Conservation (phyloP, 2,329 filamentous ascomycete genomes). For the Ambrosiella cleistominuta region DNA sequence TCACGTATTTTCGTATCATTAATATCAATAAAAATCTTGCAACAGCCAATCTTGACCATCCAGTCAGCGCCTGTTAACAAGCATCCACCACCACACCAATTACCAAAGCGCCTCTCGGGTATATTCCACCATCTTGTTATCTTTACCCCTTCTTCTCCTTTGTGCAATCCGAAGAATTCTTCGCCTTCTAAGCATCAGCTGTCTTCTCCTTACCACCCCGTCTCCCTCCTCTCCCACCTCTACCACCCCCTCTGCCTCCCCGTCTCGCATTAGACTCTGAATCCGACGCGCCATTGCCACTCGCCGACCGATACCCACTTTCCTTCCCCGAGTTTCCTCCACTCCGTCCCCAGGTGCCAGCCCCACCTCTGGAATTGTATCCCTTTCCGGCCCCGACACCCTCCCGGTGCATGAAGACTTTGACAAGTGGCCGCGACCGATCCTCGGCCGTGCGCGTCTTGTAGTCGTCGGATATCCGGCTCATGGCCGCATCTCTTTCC, state of each 20-base stretch:
- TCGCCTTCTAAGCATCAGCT: conserved; percentile 34
- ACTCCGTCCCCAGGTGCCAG: conserved; percentile 50
- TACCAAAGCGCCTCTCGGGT: background rate
- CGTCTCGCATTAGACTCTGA: conserved; percentile 38
- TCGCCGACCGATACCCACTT: conserved; percentile 72
- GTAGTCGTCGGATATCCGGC: conserved; percentile 54
- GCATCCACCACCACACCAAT: background rate
- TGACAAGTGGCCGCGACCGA: conserved; percentile 62
- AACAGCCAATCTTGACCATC: background rate
- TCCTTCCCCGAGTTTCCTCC: conserved; percentile 41
- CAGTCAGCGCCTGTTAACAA: background rate
- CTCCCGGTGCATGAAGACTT: conserved; percentile 60
- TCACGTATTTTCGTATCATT: background rate
- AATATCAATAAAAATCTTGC: background rate
- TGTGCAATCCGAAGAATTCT: conserved; percentile 16
- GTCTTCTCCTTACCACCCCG: conserved; percentile 43
- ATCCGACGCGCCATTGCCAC: conserved; percentile 48
- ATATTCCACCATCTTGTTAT: background rate
- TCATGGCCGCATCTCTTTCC: conserved; percentile 64
- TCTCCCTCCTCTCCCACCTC: conserved; percentile 32
- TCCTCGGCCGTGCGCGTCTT: conserved; percentile 51
- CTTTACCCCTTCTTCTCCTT: background rate
- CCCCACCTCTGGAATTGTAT: conserved; percentile 42
- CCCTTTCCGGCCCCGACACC: conserved; percentile 23
- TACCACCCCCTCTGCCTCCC: conserved; percentile 37